These are phyloP conservation scores for Cicer arietinum DNA, from an alignment of 306 rosid genomes.

Conservation along the genomic window DNA sequence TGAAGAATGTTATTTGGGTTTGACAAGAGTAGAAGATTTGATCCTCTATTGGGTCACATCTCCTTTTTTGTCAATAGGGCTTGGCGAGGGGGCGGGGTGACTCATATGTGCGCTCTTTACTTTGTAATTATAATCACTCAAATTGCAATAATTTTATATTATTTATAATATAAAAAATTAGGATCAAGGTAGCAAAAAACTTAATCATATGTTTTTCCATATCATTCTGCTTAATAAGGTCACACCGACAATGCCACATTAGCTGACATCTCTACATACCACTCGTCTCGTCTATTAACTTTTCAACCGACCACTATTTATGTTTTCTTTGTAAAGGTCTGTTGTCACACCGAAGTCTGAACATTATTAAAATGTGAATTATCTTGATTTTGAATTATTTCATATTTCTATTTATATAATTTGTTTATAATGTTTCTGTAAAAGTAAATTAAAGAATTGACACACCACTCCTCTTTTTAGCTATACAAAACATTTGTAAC, in stretches of 20 bases:
- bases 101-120: no score
- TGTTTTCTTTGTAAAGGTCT: no score
- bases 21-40: background rate
- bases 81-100: background rate
- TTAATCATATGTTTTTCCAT: background rate
- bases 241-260: constrained; percentile 17
- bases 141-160: no score
- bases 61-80: background rate
- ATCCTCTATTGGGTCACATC: background rate
- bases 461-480: no score
- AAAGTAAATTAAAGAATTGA: background rate
- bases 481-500: no score
- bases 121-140: no score
- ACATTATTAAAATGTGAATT: no score
- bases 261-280: constrained; percentile 18
- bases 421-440: background rate
- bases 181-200: no score
- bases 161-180: no score
- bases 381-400: no score
- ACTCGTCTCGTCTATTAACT: background rate
- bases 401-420: background rate
- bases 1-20: background rate
- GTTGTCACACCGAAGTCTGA: no score
- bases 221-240: background rate
- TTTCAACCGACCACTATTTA: constrained; percentile 31